Evolutionary conservation across 306 rosid species (phyloP).

Genomic region (Citrullus amarus): DNA sequence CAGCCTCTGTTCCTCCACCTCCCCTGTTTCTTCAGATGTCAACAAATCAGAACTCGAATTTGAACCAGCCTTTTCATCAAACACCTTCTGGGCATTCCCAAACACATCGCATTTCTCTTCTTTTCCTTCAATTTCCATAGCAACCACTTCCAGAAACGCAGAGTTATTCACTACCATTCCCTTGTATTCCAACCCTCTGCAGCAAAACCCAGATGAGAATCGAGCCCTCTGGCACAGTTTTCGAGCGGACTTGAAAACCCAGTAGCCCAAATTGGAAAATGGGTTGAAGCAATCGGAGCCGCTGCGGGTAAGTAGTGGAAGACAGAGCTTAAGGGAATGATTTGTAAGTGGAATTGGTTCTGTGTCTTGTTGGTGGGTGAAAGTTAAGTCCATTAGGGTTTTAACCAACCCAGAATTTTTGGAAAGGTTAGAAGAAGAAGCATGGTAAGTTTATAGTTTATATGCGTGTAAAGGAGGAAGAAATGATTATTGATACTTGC

Average conservation of each 20-base stretch:
- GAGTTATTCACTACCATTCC: slow-evolving; percentile 49
- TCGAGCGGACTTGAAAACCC: slow-evolving; percentile 38
- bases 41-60: slow-evolving; percentile 42
- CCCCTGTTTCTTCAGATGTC: slow-evolving; percentile 46
- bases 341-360: slow-evolving; percentile 32
- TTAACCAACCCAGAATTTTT: slow-evolving; percentile 12
- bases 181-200: slow-evolving; percentile 29
- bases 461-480: background rate
- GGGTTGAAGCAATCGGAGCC: slow-evolving; percentile 28
- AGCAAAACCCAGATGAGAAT: slow-evolving; percentile 42
- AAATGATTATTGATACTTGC: background rate
- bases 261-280: slow-evolving; percentile 29
- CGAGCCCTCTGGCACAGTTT: slow-evolving; percentile 27
- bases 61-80: slow-evolving; percentile 35
- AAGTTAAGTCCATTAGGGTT: slow-evolving; percentile 45
- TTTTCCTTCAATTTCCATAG: slow-evolving; percentile 7
- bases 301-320: slow-evolving; percentile 7
- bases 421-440: background rate
- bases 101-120: slow-evolving; percentile 6
- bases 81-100: background rate
- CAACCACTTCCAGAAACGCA: slow-evolving; percentile 17
- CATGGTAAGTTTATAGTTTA: background rate
- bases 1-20: slow-evolving; percentile 46
- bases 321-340: slow-evolving; percentile 8
- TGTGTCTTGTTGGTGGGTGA: slow-evolving; percentile 31